These are phyloP conservation scores for Pseudocercospora pini-densiflorae DNA, from an alignment of 2,329 filamentous ascomycete species.

Conservation along the genomic window DNA sequence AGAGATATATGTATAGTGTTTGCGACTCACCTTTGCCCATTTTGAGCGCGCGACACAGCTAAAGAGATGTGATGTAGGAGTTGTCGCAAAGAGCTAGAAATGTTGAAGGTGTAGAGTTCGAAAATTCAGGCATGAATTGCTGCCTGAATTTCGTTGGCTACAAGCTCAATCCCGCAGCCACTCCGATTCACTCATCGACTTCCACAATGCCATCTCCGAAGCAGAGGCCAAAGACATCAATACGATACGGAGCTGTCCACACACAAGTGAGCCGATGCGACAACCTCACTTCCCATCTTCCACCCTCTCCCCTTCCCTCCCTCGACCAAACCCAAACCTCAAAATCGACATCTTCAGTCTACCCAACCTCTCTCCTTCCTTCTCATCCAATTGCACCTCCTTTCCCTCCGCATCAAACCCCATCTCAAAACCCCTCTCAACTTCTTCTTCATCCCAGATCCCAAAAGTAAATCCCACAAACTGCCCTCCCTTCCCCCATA, in stretches of 20 bases:
- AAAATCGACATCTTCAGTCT: background rate
- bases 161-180: no score
- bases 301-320: background rate
- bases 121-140: background rate
- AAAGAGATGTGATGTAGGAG: background rate
- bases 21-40: slow-evolving; percentile 30
- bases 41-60: background rate
- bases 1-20: no score
- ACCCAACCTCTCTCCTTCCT: background rate
- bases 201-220: no score
- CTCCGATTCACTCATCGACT: no score
- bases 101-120: background rate
- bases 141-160: background rate
- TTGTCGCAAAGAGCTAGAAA: slow-evolving; percentile 14
- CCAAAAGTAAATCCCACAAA: background rate
- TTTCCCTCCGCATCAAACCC: background rate
- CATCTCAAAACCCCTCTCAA: background rate
- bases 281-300: background rate
- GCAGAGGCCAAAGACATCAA: no score
- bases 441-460: background rate
- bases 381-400: slow-evolving; percentile 1
- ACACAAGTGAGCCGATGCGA: no score
- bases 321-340: background rate
- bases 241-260: no score
- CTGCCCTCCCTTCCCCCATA: background rate